A percentile compares a stretch with the other conserved stretches of the same genome.
Conservation (phyloP, 306 rosid genomes). For the Cicer judaicum region DNA sequence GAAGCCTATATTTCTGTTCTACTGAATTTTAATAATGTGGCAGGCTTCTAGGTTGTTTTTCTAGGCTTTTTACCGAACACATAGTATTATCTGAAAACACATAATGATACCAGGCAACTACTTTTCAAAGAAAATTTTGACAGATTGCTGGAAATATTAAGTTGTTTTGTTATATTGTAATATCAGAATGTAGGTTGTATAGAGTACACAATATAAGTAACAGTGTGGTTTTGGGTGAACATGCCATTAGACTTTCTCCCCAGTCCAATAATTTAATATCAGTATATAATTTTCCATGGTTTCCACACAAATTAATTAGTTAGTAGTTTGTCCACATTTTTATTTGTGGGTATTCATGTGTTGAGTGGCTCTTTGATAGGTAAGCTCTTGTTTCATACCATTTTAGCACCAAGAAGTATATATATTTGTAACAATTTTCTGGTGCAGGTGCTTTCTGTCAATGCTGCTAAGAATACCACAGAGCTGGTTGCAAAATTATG, state of each 20-base stretch:
- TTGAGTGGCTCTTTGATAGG: neutral
- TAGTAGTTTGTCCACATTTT: neutral
- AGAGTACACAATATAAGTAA: constrained; percentile 5
- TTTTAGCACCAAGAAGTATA: neutral
- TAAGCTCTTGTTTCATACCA: neutral
- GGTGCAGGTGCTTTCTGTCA: constrained; percentile 88
- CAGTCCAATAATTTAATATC: constrained; percentile 14
- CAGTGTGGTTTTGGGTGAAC: neutral
- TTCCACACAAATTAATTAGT: neutral
- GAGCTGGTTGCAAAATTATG: constrained; percentile 89
- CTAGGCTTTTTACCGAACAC: neutral
- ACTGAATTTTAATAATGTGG: neutral
- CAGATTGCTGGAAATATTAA: neutral
- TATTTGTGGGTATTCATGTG: neutral
- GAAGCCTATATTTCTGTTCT: neutral
- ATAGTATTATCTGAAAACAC: neutral
- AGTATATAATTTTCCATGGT: constrained; percentile 3
- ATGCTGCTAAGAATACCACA: constrained; percentile 98
- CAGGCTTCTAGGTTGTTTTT: neutral
- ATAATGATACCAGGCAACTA: neutral
- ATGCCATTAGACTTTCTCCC: constrained; percentile 20
- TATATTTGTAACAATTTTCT: constrained; percentile 31
- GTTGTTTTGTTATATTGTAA: neutral
- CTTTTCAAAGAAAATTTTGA: neutral
- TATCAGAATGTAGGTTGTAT: neutral